Base-by-base conservation (phyloP, 139 green algal species). In the Zygnema circumcarinatum region DNA sequence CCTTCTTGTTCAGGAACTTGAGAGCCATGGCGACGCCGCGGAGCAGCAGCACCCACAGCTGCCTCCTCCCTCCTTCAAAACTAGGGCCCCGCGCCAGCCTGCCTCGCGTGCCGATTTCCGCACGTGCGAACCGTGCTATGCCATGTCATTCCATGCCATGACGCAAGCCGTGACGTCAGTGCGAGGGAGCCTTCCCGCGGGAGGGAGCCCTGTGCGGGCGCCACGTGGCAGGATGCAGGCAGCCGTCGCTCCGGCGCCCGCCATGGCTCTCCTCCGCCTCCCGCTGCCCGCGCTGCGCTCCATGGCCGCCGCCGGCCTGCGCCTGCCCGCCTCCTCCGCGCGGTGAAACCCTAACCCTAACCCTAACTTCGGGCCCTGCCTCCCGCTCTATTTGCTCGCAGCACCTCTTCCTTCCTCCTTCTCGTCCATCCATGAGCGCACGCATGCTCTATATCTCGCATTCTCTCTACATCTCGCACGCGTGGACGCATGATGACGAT, bases 1-100 rank as follows among this genome's bases (percentile, higher is more conserved):
- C 93, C 88, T 98, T 98, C 93, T 98, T 98, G 86, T 97, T 98
- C 22, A 98, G 83, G 83, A 98, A 98, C 35, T 91, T 91, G 0
- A 1, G 90, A 90, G 52, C 87, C 87, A 89, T 90, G 36, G 35
- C 20, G 25, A 40, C n/a, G n/a, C n/a, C n/a, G n/a, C n/a, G n/a
- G n/a, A 74, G n/a, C 73, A 29, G 29, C 29, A 25, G n/a, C 73
- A 29, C 25, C 73, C 73, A 25, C 73, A 29, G n/a, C 73, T 25
- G n/a, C 73, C 73, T 29, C 56, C 56, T 29, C 29, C 56, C 29
- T n/a, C n/a, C n/a, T n/a, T n/a, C n/a, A n/a, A n/a, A n/a, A n/a
- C n/a, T n/a, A n/a, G n/a, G n/a, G n/a, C n/a, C n/a, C n/a, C n/a
- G n/a, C n/a, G n/a, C n/a, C n/a, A n/a, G n/a, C n/a, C n/a, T n/a